Percentiles rank a stretch among this genome's conserved stretches.
These are phyloP conservation scores for Ceratobasidium sp. DNA, from an alignment of 1,284 basidiomycete genomes.

Conservation along the genomic window DNA sequence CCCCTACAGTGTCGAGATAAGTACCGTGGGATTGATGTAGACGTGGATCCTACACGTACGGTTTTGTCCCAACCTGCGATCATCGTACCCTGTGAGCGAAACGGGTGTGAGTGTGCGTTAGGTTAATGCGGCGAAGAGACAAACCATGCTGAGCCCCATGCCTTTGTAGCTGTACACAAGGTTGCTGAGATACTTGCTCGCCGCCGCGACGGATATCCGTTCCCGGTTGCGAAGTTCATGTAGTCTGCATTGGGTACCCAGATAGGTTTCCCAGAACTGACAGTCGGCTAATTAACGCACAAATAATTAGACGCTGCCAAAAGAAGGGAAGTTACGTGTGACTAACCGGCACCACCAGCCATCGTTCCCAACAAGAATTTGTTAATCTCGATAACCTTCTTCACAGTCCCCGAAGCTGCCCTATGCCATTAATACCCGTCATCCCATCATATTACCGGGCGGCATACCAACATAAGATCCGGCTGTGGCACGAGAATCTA, in stretches of 20 bases:
- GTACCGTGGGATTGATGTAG: not conserved
- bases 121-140: constrained; percentile 49
- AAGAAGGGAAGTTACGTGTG: not conserved
- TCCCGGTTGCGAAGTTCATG: constrained; percentile 98
- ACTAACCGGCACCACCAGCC: constrained; percentile 95
- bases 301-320: not conserved
- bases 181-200: constrained; percentile 97
- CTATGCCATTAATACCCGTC: constrained; percentile 7
- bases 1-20: constrained; percentile 62
- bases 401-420: constrained; percentile 91
- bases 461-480: constrained; percentile 93
- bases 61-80: constrained; percentile 99
- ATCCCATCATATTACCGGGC: not conserved
- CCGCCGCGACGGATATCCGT: constrained; percentile 97
- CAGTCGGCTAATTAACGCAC: constrained; percentile 73
- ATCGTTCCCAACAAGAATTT: constrained; percentile 98
- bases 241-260: constrained; percentile 96
- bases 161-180: constrained; percentile 99
- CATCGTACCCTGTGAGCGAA: constrained; percentile 88
- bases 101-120: not conserved
- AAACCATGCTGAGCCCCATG: constrained; percentile 97
- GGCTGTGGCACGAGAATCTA: constrained; percentile 97
- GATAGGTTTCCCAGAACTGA: constrained; percentile 98
- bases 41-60: constrained; percentile 59
- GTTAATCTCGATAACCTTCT: constrained; percentile 99